These are phyloP conservation scores for Microcos paniculata DNA, from an alignment of 345 rosid species.

Conservation along the genomic window DNA sequence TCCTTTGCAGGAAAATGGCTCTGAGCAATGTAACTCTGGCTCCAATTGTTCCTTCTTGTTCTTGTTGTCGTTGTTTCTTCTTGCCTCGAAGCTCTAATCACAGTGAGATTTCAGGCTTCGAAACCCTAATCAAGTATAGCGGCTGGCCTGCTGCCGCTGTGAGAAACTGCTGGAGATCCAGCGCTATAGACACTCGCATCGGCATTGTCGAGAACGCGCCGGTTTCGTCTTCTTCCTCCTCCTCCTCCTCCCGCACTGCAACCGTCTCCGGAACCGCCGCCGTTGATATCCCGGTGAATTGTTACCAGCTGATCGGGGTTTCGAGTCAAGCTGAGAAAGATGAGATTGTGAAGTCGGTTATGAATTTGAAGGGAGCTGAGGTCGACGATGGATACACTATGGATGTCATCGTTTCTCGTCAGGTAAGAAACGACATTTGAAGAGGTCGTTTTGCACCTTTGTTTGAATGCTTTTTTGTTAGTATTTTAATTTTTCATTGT, in stretches of 20 bases:
- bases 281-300: slow-evolving; percentile 68
- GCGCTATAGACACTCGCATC: slow-evolving; percentile 48
- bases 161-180: slow-evolving; percentile 29
- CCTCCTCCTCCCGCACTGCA: not conserved
- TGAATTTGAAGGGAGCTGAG: slow-evolving; percentile 70
- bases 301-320: slow-evolving; percentile 83
- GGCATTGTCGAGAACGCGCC: slow-evolving; percentile 47
- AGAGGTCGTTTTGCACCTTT: not conserved
- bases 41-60: slow-evolving; percentile 28
- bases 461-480: not conserved
- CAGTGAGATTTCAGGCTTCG: slow-evolving; percentile 22
- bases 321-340: slow-evolving; percentile 84
- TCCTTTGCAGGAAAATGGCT: slow-evolving; percentile 24
- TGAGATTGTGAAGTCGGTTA: slow-evolving; percentile 81
- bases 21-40: slow-evolving; percentile 22
- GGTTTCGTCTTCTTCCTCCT: slow-evolving; percentile 6
- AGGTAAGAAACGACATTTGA: slow-evolving; percentile 44
- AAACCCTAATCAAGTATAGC: slow-evolving; percentile 15
- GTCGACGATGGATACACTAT: slow-evolving; percentile 87
- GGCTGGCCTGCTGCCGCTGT: slow-evolving; percentile 16
- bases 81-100: slow-evolving; percentile 23
- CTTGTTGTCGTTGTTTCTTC: slow-evolving; percentile 23
- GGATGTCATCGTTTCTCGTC: slow-evolving; percentile 69
- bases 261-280: slow-evolving; percentile 10
- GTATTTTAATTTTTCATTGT: slow-evolving; percentile 15